Evolutionary conservation across 352 stramenopile species (phyloP).

Genomic region (Globisporangium splendens): DNA sequence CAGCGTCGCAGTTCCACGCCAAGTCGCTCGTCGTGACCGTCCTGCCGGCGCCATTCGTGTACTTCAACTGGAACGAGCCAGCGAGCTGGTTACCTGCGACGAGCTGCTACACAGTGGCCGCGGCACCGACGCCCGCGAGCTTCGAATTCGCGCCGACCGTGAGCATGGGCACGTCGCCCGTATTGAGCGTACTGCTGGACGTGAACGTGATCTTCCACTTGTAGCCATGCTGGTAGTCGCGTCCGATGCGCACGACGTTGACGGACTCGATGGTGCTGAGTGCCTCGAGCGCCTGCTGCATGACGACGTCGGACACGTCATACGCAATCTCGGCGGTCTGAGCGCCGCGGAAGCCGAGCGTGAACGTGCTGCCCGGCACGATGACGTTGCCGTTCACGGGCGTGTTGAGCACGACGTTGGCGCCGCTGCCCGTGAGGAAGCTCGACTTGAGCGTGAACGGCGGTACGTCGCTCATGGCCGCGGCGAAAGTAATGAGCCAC

Average conservation of each 20-base stretch:
- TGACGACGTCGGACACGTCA: slow-evolving; percentile 64
- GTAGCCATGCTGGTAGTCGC: slow-evolving; percentile 59
- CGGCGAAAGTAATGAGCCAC: slow-evolving; percentile 89
- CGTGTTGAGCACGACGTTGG: slow-evolving; percentile 68
- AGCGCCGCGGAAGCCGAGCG: slow-evolving; percentile 85
- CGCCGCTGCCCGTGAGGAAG: slow-evolving; percentile 66
- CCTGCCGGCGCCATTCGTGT: slow-evolving; percentile 11
- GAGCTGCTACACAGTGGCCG: slow-evolving; percentile 32
- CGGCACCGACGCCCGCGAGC: slow-evolving; percentile 33
- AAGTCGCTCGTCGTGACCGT: slow-evolving; percentile 64
- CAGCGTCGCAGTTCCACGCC: slow-evolving; percentile 64
- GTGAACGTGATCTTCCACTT: slow-evolving; percentile 82
- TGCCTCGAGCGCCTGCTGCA: slow-evolving; percentile 60
- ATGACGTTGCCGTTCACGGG: slow-evolving; percentile 63
- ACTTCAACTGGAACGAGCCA: slow-evolving; percentile 62
- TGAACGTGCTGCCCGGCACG: slow-evolving; percentile 83
- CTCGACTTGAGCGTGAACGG: slow-evolving; percentile 56
- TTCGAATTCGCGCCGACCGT: slow-evolving; percentile 37
- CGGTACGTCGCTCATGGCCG: slow-evolving; percentile 59
- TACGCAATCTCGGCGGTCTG: slow-evolving; percentile 83
- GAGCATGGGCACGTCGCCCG: slow-evolving; percentile 56
- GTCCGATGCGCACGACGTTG: slow-evolving; percentile 45
- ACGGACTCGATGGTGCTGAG: slow-evolving; percentile 64
- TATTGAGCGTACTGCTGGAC: slow-evolving; percentile 41
- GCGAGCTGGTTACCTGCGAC: no score